A percentile compares a stretch with the other conserved stretches of the same genome.
These are phyloP conservation scores for Crithidia bombi DNA, from an alignment of 208 protist genomes.

Conservation along the genomic window DNA sequence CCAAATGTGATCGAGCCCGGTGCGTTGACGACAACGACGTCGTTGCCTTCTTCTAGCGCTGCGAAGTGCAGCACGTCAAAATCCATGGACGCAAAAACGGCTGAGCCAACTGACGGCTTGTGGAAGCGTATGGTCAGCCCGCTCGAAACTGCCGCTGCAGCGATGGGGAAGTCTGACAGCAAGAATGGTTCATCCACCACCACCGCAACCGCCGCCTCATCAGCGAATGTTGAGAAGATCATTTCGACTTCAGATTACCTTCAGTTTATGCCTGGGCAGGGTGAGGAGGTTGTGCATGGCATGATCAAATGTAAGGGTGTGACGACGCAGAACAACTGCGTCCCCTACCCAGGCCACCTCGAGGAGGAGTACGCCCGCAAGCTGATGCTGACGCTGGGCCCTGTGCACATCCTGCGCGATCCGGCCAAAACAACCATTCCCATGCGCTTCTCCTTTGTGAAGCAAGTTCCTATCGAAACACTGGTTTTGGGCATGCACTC, in stretches of 20 bases:
- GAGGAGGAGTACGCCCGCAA: constrained; percentile 83
- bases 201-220: background rate
- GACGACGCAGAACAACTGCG: constrained; percentile 82
- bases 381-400: constrained; percentile 84
- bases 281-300: constrained; percentile 76
- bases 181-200: background rate
- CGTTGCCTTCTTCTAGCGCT: background rate
- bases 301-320: constrained; percentile 86
- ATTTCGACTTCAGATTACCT: constrained; percentile 49
- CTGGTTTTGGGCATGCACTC: constrained; percentile 86
- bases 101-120: background rate
- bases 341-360: constrained; percentile 74
- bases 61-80: background rate
- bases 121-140: constrained; percentile 26
- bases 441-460: constrained; percentile 71
- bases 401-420: constrained; percentile 82
- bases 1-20: constrained; percentile 5
- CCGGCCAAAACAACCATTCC: constrained; percentile 61
- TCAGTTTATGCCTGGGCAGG: constrained; percentile 69
- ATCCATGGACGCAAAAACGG: background rate
- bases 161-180: background rate
- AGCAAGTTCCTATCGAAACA: constrained; percentile 66
- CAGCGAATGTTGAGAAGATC: constrained; percentile 15
- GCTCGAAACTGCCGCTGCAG: constrained; percentile 1
- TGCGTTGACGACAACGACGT: background rate